Base-by-base conservation (phyloP, 2,329 filamentous ascomycete species). In the Talaromyces verruculosus region DNA sequence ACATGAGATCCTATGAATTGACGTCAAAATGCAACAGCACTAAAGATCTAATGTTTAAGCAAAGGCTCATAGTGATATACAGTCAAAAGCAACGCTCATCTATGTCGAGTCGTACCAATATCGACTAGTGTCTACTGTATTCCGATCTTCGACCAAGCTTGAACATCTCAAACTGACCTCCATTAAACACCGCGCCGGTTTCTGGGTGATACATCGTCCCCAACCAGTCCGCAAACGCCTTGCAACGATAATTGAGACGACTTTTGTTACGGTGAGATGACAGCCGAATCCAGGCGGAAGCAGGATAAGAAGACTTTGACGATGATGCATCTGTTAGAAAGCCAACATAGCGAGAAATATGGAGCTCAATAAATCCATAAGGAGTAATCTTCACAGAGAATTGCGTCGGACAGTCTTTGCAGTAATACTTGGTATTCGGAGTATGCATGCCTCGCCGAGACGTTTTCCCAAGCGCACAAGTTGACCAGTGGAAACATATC, bases 201-300 rank as follows among this genome's bases (percentile, higher is more conserved):
- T 63, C 49, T 57, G 61, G 61, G 58, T 63, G 33, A 45, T 63
- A 63, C 49, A 63, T 45, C 22, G 49, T 63, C 19, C 47, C 22
- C 37, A 57, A 35, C 61, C 61, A 57, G 39, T 45, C 49, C 43
- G 61, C 28, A 37, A 63, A 57, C 43, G 17, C 25, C 19, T 43
- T 35, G 41, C 49, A 63, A 30, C 37, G 51, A 35, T 28, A 15
- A 58, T 22, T 30, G 13, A 63, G 7, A 17, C 15, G 15, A 47
- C 22, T 28, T 35, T 22, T 35, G 37, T 10, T 57, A 33, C 22
- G 11, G 13, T 8, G 10, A 41, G 25, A 63, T 15, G 49, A 63
- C 55, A 45, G 19, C 22, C 4, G 1, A 19, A 11, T 19, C 33
- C 33, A 63, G 15, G 22, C 3, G 35, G 33, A 13, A 28, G 45